Conservation (phyloP, 345 rosid species). For the Pelargonium nanum region DNA sequence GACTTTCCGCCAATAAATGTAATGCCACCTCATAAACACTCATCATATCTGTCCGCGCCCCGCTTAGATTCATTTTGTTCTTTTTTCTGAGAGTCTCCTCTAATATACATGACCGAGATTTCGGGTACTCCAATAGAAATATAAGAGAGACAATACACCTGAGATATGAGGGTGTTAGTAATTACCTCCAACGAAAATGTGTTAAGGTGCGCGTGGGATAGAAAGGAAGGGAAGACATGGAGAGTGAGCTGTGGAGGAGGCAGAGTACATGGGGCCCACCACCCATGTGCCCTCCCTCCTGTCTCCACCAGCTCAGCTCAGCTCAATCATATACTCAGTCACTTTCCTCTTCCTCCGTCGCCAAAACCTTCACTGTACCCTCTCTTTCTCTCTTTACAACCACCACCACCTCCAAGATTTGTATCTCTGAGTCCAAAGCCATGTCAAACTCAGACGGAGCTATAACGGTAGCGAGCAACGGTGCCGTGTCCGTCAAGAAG, state of each 20-base stretch:
- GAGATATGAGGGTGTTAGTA: too few relatives aligned
- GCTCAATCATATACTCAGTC: conserved; percentile 56
- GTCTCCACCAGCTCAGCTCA: conserved; percentile 99
- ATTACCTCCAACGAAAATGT: too few relatives aligned
- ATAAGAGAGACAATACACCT: too few relatives aligned
- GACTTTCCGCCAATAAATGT: too few relatives aligned
- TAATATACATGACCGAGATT: too few relatives aligned
- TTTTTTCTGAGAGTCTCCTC: too few relatives aligned
- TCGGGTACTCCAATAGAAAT: too few relatives aligned
- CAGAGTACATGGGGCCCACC: conserved; percentile 53
- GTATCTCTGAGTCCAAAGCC: too few relatives aligned
- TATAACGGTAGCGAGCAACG: conserved; percentile 27
- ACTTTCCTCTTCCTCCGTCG: conserved; percentile 4
- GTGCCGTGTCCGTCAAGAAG: conserved; percentile 53
- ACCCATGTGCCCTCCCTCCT: conserved; percentile 96
- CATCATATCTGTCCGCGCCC: too few relatives aligned
- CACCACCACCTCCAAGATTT: not conserved
- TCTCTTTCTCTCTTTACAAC: too few relatives aligned
- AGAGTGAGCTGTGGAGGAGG: conserved; percentile 52
- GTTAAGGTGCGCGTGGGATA: conserved; percentile 8
- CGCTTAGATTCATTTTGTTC: too few relatives aligned
- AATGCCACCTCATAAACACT: too few relatives aligned
- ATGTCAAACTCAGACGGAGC: conserved; percentile 54
- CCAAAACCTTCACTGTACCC: conserved; percentile 12
- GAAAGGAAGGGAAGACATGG: conserved; percentile 12